Evolutionary conservation across 257 asterid genomes (phyloP).

Genomic region (Lycium barbarum): DNA sequence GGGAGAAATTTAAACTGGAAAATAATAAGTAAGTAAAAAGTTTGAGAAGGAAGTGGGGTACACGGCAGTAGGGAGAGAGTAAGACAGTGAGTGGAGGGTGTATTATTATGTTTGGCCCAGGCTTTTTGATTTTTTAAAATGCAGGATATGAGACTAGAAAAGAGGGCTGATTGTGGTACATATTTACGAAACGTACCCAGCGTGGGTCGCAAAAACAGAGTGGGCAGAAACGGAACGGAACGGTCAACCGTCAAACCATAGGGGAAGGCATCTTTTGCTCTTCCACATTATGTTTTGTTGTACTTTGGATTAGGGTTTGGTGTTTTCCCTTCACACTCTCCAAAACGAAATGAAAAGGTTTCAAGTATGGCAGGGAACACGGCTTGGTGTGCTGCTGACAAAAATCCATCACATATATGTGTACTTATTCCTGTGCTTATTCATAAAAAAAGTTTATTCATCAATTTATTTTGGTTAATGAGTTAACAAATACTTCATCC

Average conservation of each 20-base stretch:
- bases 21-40: not conserved
- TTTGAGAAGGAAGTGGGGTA: not conserved
- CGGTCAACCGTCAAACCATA: conserved; percentile 8
- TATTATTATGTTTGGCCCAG: conserved; percentile 13
- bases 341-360: not conserved
- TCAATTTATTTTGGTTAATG: no score
- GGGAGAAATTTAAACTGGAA: not conserved
- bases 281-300: not conserved
- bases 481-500: no score
- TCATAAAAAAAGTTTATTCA: no score
- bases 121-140: conserved; percentile 2
- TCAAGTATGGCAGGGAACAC: not conserved
- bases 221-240: conserved; percentile 13
- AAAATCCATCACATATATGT: no score
- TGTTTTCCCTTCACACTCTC: not conserved
- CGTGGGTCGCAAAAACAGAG: not conserved
- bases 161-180: not conserved
- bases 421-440: no score
- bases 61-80: not conserved
- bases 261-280: conserved; percentile 1
- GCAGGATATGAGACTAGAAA: not conserved
- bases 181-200: not conserved
- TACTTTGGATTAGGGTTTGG: not conserved
- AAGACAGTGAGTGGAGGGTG: conserved; percentile 2
- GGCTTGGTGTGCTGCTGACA: not conserved